A percentile compares a stretch with the other conserved stretches of the same genome.
Conservation (phyloP, 2,329 filamentous ascomycete genomes). For the Xylaria sp. region DNA sequence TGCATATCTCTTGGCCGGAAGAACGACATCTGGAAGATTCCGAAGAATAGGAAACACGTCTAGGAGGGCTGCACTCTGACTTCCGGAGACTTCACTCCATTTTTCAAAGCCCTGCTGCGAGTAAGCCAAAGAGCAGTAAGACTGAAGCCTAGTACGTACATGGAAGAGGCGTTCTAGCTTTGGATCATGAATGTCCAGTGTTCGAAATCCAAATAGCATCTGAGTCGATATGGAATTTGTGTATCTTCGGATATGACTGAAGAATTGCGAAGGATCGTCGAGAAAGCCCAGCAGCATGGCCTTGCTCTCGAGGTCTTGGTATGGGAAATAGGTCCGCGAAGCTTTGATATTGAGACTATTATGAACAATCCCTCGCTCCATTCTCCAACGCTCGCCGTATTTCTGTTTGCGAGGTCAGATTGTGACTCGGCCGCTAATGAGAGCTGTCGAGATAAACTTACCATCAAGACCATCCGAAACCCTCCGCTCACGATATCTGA, state of each 20-base stretch:
- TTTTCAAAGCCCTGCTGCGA: conserved; percentile 27
- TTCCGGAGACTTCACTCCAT: conserved; percentile 27
- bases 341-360: conserved; percentile 51
- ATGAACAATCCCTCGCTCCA: conserved; percentile 47
- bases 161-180: conserved; percentile 50
- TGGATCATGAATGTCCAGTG: conserved; percentile 40
- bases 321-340: conserved; percentile 54
- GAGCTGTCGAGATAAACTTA: background rate
- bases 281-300: conserved; percentile 56
- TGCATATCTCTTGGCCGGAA: conserved; percentile 47
- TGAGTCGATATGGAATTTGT: conserved; percentile 53
- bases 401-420: conserved; percentile 15
- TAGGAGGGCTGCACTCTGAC: conserved; percentile 47
- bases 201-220: conserved; percentile 54
- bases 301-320: conserved; percentile 60
- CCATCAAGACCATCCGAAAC: conserved; percentile 29
- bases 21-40: conserved; percentile 49
- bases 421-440: too few relatives aligned
- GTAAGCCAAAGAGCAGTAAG: conserved; percentile 11
- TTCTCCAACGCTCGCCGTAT: conserved; percentile 40
- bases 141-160: conserved; percentile 19
- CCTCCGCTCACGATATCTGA: conserved; percentile 41
- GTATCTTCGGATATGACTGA: conserved; percentile 52
- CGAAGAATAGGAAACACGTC: conserved; percentile 54
- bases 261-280: conserved; percentile 46